phyloP scores from a whole-genome alignment of 306 rosid genomes.

The Rosa rugosa region DNA sequence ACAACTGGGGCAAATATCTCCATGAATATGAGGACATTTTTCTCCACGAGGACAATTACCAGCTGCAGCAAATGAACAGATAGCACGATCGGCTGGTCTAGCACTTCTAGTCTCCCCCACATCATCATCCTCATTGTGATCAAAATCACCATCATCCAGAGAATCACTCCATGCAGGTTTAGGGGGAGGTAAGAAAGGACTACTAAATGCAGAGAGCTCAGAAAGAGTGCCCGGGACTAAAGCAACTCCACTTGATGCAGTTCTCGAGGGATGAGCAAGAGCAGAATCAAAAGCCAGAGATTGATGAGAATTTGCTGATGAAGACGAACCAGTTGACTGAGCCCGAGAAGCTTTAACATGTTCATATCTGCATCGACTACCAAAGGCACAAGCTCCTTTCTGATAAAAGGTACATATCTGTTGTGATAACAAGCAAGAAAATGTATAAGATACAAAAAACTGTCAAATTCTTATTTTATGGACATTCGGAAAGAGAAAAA shows the following conservation, averaged over 20 bases:
- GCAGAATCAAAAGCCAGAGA: conserved; percentile 42
- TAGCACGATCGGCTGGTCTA: conserved; percentile 62
- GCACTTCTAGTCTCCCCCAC: conserved; percentile 42
- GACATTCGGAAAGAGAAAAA: neutral
- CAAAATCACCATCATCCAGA: conserved; percentile 39
- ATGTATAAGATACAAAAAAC: conserved; percentile 19
- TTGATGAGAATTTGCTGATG: conserved; percentile 44
- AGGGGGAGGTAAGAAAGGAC: conserved; percentile 42
- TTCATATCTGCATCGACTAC: conserved; percentile 95
- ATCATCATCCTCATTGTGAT: conserved; percentile 37
- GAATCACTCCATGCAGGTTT: conserved; percentile 50
- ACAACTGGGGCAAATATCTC: conserved; percentile 83
- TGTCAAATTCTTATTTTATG: neutral
- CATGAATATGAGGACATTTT: conserved; percentile 85
- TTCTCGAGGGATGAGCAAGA: conserved; percentile 30
- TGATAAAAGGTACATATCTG: conserved; percentile 93
- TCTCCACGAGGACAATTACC: conserved; percentile 90
- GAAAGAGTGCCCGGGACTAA: conserved; percentile 26
- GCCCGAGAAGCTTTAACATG: conserved; percentile 70
- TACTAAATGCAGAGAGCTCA: conserved; percentile 46
- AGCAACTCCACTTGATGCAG: conserved; percentile 37
- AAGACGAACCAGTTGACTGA: conserved; percentile 56
- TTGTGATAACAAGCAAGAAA: conserved; percentile 20
- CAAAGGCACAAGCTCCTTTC: conserved; percentile 86
- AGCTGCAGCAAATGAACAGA: conserved; percentile 96